Percentiles rank a stretch among this genome's conserved stretches.
phyloP scores from a whole-genome alignment of 2,329 filamentous ascomycete genomes.

The Juglanconis oblonga region DNA sequence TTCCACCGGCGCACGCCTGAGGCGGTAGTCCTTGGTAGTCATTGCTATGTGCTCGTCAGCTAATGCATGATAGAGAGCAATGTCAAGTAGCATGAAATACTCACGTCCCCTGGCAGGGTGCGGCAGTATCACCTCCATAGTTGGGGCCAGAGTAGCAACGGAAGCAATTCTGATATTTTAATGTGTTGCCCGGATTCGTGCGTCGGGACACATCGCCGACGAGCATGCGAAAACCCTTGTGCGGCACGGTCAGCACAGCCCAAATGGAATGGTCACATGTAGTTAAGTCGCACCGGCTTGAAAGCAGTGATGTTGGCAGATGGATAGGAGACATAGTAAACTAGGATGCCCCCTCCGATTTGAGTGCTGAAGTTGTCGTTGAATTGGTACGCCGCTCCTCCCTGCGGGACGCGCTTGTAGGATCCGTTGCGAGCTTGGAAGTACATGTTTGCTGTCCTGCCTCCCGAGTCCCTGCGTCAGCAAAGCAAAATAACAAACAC shows the following conservation, averaged over 20 bases:
- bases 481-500: no score
- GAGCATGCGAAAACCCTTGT: constrained; percentile 41
- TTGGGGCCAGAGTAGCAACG: background rate
- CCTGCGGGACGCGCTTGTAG: constrained; percentile 29
- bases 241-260: no score
- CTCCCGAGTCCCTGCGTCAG: background rate
- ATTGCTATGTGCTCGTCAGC: background rate
- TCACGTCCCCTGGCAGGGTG: constrained; percentile 1
- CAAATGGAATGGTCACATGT: no score
- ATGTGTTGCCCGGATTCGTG: background rate
- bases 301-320: constrained; percentile 37
- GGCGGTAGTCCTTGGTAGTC: constrained; percentile 33
- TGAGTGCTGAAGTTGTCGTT: constrained; percentile 21
- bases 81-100: background rate
- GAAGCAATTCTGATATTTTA: background rate
- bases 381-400: constrained; percentile 11
- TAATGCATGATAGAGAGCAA: no score
- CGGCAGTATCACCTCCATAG: background rate
- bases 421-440: constrained; percentile 21
- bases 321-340: constrained; percentile 31
- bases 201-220: constrained; percentile 36
- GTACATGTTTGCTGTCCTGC: constrained; percentile 8
- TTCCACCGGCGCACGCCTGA: constrained; percentile 40
- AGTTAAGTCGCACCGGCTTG: constrained; percentile 24
- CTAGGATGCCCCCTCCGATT: constrained; percentile 11